These are phyloP conservation scores for Cladosporium sp. DNA, from an alignment of 2,329 filamentous ascomycete genomes.

Conservation along the genomic window DNA sequence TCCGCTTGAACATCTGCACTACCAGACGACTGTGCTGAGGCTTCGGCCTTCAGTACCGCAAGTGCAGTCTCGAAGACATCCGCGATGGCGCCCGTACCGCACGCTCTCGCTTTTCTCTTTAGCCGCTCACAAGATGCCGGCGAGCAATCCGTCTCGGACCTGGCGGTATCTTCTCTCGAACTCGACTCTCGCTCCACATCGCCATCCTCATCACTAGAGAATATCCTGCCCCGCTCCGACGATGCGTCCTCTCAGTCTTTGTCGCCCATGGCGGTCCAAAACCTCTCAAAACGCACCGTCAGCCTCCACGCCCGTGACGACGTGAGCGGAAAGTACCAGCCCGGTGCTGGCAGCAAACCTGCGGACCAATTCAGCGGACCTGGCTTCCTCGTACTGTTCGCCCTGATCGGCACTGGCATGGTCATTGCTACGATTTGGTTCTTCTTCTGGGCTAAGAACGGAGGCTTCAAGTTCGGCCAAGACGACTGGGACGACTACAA, in stretches of 20 bases:
- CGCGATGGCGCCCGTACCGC: constrained; percentile 25
- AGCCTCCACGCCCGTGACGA: constrained; percentile 7
- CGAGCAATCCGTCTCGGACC: constrained; percentile 19
- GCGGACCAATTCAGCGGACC: constrained; percentile 36
- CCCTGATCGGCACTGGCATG: constrained; percentile 70
- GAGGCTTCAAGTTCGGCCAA: constrained; percentile 79
- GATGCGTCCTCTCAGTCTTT: constrained; percentile 5
- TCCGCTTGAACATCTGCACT: background rate
- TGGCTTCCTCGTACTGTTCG: constrained; percentile 79
- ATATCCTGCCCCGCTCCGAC: constrained; percentile 4
- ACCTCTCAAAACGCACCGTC: constrained; percentile 12
- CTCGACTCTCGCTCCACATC: constrained; percentile 20
- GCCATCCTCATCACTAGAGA: constrained; percentile 10
- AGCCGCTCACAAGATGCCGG: constrained; percentile 14
- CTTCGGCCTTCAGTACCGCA: constrained; percentile 23
- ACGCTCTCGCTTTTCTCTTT: constrained; percentile 19
- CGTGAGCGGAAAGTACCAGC: constrained; percentile 1
- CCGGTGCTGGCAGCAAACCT: constrained; percentile 4
- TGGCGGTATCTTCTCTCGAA: constrained; percentile 25
- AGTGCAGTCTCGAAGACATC: background rate
- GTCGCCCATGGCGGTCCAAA: constrained; percentile 13
- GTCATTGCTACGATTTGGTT: constrained; percentile 82
- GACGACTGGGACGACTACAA: constrained; percentile 99
- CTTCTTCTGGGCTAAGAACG: constrained; percentile 97
- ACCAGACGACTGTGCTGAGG: constrained; percentile 17